Evolutionary conservation across 1,284 basidiomycete genomes (phyloP).

Genomic region (Moesziomyces parantarcticus): DNA sequence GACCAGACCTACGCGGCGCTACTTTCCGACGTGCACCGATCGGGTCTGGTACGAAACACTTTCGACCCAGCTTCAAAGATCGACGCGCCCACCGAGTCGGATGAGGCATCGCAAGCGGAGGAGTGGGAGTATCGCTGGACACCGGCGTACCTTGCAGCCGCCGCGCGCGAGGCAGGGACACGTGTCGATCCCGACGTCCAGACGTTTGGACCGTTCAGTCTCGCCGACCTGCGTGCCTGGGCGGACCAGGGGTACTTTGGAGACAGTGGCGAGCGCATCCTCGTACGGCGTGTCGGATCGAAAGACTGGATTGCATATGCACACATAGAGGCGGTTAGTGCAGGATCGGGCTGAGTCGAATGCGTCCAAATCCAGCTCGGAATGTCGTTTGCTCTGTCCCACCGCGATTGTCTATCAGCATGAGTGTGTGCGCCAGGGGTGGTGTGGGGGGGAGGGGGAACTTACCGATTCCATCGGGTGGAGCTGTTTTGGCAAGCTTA

Average conservation of each 20-base stretch:
- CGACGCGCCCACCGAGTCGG: constrained; percentile 1
- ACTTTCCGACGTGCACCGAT: constrained; percentile 54
- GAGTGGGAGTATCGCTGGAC: constrained; percentile 64
- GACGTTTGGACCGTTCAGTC: constrained; percentile 59
- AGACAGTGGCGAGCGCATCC: constrained; percentile 50
- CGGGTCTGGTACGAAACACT: constrained; percentile 55
- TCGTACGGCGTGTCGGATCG: constrained; percentile 34
- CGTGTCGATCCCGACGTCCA: constrained; percentile 49
- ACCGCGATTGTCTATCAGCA: neutral
- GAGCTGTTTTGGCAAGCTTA: constrained; percentile 27
- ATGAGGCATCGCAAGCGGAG: neutral
- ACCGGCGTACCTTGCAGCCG: constrained; percentile 55
- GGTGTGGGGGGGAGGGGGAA: neutral
- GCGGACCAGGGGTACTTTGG: constrained; percentile 63
- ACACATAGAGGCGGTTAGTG: constrained; percentile 17
- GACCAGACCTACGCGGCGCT: constrained; percentile 63
- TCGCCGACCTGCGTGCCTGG: constrained; percentile 54
- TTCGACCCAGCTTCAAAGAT: constrained; percentile 58
- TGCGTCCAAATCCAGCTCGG: constrained; percentile 25
- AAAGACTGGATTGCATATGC: constrained; percentile 33
- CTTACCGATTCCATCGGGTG: constrained; percentile 49
- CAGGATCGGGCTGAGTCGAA: constrained; percentile 35
- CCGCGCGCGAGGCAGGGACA: constrained; percentile 34
- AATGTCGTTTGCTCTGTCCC: constrained; percentile 29
- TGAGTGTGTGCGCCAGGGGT: neutral